Conservation (phyloP, 768 basidiomycete species). For the Saitozyma podzolica region DNA sequence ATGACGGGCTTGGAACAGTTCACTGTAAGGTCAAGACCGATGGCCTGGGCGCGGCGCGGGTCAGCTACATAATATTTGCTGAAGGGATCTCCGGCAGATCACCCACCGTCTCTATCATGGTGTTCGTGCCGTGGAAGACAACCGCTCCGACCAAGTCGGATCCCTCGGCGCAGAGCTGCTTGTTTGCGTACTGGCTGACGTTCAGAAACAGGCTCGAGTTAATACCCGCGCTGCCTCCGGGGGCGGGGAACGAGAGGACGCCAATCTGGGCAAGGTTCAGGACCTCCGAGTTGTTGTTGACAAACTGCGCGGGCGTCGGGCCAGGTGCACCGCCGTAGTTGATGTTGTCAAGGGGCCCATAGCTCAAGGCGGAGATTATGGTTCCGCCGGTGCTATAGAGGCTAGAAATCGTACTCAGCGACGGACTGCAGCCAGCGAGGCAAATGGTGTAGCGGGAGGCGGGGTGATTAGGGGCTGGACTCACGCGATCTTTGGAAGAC, state of each 20-base stretch:
- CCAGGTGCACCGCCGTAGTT: constrained; percentile 15
- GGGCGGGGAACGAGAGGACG: constrained; percentile 12
- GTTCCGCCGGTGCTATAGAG: constrained; percentile 24
- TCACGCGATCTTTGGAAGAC: too few relatives aligned
- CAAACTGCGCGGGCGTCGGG: constrained; percentile 6
- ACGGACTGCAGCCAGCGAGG: too few relatives aligned
- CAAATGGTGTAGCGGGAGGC: too few relatives aligned
- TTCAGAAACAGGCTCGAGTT: constrained; percentile 18
- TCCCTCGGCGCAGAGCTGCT: constrained; percentile 33
- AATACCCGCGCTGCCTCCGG: constrained; percentile 10
- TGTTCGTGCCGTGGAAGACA: constrained; percentile 42
- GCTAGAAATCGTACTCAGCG: background rate
- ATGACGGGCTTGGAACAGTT: constrained; percentile 48
- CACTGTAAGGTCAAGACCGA: constrained; percentile 43
- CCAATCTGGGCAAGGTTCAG: constrained; percentile 20
- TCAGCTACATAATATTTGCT: too few relatives aligned
- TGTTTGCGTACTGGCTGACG: constrained; percentile 29
- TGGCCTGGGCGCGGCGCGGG: too few relatives aligned
- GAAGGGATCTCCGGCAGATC: too few relatives aligned
- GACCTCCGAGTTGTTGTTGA: constrained; percentile 12
- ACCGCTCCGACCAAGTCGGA: constrained; percentile 37
- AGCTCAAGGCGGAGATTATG: constrained; percentile 13
- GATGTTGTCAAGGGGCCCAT: constrained; percentile 18
- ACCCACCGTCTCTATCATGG: constrained; percentile 44
- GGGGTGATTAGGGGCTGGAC: too few relatives aligned